Base-by-base conservation (phyloP, 305 asterid species). In the Solanum hybrid region DNA sequence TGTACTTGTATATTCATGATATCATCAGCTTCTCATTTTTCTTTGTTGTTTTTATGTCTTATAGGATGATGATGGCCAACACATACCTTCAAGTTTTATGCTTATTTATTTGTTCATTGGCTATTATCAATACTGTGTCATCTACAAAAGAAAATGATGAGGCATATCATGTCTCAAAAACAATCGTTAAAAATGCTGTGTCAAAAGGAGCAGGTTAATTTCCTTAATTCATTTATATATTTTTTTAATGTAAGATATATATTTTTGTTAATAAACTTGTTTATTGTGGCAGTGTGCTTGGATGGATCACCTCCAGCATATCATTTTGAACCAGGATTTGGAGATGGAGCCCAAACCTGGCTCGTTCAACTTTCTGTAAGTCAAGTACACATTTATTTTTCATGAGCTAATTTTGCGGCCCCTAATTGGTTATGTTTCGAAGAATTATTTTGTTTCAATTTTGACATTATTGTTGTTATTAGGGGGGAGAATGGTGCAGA, bases 401-500 rank as follows among this genome's bases (percentile, higher is more conserved):
- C 73, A 69, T 69, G 32, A 12, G 15, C 76, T 24, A 12, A 69
- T 69, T 69, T 69, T 69, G 15, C 7, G 1, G 32, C 15, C 15
- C 75, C 31, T n/a, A 4, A 69, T 69, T 69, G 7, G 15, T 24
- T 24, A 29, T 73, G 78, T 14, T 14, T 32, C 0, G 4, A 78
- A 34, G 17, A 19, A 64, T 64, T 5, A 22, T 78, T 6, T 19
- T 78, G 75, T 75, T 88, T 77, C 26, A 77, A 86, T 37, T 71
- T 34, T 87, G 32, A 31, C n/a, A 77, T 36, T 86, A 77, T 36
- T 86, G 64, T 77, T 64, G 40, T 31, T 85, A 78, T 66, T 72
- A 88, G 90, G 90, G 90, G 3, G 90, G 90, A 88, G 90, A 75
- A 78, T 88, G 90, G 90, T 88, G 90, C 87, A 15, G 38, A 37